phyloP scores from a whole-genome alignment of 768 basidiomycete species.

The Psilocybe sp. region DNA sequence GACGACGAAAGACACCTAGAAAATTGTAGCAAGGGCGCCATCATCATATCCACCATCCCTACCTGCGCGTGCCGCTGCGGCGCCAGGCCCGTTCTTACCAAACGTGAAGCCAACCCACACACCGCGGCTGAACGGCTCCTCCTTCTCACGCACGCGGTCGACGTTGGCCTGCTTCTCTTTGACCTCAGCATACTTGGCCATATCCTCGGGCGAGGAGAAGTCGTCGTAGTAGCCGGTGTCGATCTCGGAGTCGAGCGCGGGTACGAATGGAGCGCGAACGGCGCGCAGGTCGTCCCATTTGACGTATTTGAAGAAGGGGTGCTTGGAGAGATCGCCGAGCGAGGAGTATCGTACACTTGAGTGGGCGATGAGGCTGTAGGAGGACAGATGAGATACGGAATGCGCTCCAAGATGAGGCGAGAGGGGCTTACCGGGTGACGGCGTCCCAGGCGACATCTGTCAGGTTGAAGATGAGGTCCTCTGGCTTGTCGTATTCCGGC shows the following conservation, averaged over 20 bases:
- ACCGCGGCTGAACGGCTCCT: slow-evolving; percentile 65
- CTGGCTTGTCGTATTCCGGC: slow-evolving; percentile 93
- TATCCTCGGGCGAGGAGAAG: slow-evolving; percentile 84
- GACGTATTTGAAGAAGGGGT: slow-evolving; percentile 79
- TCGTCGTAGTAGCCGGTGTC: slow-evolving; percentile 97
- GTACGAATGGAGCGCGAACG: slow-evolving; percentile 85
- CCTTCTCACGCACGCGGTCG: slow-evolving; percentile 87
- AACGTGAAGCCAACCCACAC: slow-evolving; percentile 94
- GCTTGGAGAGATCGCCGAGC: slow-evolving; percentile 65
- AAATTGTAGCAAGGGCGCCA: slow-evolving; percentile 58
- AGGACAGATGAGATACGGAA: slow-evolving; percentile 1
- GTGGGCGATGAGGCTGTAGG: slow-evolving; percentile 68
- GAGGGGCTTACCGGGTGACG: slow-evolving; percentile 65
- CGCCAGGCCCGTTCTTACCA: slow-evolving; percentile 79
- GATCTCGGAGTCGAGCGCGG: slow-evolving; percentile 88
- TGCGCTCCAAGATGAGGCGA: not conserved
- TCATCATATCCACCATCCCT: slow-evolving; percentile 42
- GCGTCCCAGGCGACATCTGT: slow-evolving; percentile 93
- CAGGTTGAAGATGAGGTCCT: slow-evolving; percentile 96
- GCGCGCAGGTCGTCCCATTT: slow-evolving; percentile 80
- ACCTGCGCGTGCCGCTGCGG: slow-evolving; percentile 29
- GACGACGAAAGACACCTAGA: slow-evolving; percentile 27
- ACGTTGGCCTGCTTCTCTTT: slow-evolving; percentile 96
- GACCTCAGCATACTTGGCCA: slow-evolving; percentile 99
- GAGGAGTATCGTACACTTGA: slow-evolving; percentile 77